phyloP scores from a whole-genome alignment of 495 filamentous ascomycete genomes.

The Cercophora newfieldiana region DNA sequence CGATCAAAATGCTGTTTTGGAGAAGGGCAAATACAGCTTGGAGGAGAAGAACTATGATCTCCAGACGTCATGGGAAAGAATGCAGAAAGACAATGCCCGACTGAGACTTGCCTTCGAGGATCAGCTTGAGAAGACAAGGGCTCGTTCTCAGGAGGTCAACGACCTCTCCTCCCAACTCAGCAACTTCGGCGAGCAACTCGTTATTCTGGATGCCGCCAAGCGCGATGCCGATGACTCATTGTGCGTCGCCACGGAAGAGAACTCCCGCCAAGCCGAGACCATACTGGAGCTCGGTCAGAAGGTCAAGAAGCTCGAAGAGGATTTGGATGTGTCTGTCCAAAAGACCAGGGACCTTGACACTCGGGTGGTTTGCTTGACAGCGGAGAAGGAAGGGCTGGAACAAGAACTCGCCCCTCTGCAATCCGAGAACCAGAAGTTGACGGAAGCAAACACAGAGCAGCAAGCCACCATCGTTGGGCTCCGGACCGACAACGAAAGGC shows the following conservation, averaged over 20 bases:
- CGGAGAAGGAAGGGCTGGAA: conserved; percentile 6
- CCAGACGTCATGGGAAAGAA: neutral
- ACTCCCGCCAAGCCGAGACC: neutral
- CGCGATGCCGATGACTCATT: neutral
- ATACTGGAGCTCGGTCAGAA: neutral
- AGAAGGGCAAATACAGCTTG: neutral
- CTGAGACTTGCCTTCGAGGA: neutral
- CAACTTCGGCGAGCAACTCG: neutral
- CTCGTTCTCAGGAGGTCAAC: neutral
- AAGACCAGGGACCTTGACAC: neutral
- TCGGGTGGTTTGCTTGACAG: neutral
- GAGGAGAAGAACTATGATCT: neutral
- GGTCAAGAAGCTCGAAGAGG: neutral
- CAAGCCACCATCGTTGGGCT: neutral
- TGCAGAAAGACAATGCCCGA: neutral
- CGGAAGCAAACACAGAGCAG: neutral
- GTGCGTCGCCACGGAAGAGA: neutral
- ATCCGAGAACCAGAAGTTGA: conserved; percentile 2
- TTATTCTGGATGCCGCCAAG: neutral
- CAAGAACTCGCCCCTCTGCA: conserved; percentile 3
- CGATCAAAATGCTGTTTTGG: neutral
- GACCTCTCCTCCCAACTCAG: neutral
- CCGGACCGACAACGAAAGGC: neutral
- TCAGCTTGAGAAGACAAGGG: conserved; percentile 9
- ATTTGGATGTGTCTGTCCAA: neutral